Base-by-base conservation (phyloP, 805 yeast genomes). In the Komagataella mondaviorum region DNA sequence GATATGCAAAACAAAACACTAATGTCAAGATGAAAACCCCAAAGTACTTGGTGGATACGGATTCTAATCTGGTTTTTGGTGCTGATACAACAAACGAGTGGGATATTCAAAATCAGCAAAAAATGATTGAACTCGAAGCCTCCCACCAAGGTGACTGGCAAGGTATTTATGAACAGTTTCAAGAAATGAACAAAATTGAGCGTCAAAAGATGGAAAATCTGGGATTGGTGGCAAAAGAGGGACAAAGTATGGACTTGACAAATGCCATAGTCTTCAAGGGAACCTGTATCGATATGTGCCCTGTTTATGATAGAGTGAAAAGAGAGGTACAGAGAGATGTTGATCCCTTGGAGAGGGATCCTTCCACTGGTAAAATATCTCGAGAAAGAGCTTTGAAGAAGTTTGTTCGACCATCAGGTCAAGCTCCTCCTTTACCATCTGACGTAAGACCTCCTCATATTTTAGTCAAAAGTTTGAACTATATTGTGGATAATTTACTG, bases 381-480 rank as follows among this genome's bases (percentile, higher is more conserved):
- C 63, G 77, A 24, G 60, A 60, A 0, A 69, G 72, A 47, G 96
- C 97, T 0, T 77, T 93, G 6, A 93, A 93, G 66, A 95, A 96
- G 1, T 93, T 93, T 62, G 85, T 95, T 20, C 73, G 99, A 58
- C 97, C 99, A 0, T 97, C 98, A 0, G 99, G 98, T 6, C 96
- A 93, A 58, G 96, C 96, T 1, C 98, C 97, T 1, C 95, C 98
- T 2, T 70, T 93, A 53, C 99, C 99, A 0, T 88, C 97, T 1
- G 99, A 93, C 63, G 99, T 93, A 3, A 74, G 99, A 54, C 96
- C 99, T 1, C 99, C 99, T 0, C 76, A 75, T 51, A 71, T 90
- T 1, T 67, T 93, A 46, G 75, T 73, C 10, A 60, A 71, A 43
- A 83, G 97, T 0, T 67, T 93, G 54, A 73, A 85, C 53, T 88